phyloP scores from a whole-genome alignment of 768 basidiomycete genomes.

The Leccinum broughii region DNA sequence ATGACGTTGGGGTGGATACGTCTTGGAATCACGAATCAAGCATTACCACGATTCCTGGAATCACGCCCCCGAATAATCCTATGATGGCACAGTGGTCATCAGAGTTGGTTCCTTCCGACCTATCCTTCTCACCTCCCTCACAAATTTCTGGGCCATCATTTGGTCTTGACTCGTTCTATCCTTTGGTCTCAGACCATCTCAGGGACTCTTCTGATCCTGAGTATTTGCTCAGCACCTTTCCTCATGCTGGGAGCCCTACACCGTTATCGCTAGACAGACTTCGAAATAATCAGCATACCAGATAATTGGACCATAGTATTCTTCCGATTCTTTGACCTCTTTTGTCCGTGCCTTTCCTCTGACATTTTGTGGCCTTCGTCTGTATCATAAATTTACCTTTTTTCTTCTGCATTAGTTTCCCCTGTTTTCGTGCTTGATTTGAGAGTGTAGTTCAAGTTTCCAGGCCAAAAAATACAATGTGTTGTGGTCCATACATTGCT shows the following conservation, averaged over 20 bases:
- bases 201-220: conserved; percentile 3
- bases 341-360: not conserved
- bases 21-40: conserved; percentile 5
- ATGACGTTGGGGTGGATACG: not conserved
- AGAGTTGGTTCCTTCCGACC: not conserved
- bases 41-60: not conserved
- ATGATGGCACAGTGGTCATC: conserved; percentile 6
- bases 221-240: not conserved
- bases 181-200: conserved; percentile 6
- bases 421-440: not conserved
- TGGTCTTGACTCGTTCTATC: not conserved
- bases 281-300: not conserved
- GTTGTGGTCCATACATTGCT: not conserved
- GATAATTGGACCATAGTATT: conserved; percentile 3
- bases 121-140: not conserved
- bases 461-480: not conserved
- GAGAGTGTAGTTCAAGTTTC: not conserved
- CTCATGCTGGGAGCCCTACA: conserved; percentile 6
- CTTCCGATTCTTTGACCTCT: not conserved
- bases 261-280: conserved; percentile 5
- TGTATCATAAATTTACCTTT: not conserved
- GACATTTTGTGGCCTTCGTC: not conserved
- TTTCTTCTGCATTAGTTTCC: not conserved
- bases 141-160: conserved; percentile 1
- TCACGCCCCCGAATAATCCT: conserved; percentile 1